Evolutionary conservation across 306 rosid species (phyloP).

Genomic region (Rosa multiflora): DNA sequence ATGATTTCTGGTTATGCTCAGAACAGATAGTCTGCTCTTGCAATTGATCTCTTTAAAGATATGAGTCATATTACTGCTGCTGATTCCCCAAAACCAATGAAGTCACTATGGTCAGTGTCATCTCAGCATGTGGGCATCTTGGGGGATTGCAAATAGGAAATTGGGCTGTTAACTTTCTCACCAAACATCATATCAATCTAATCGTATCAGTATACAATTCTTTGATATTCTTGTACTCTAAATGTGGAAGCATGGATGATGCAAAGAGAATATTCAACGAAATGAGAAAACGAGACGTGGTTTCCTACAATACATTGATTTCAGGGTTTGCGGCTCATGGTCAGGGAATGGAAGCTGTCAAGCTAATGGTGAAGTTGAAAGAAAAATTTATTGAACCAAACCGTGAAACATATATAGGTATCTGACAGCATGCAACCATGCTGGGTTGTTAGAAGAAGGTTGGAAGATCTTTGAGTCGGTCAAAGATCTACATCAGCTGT

Average conservation of each 20-base stretch:
- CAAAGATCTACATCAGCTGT: no score
- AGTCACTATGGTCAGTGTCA: constrained; percentile 64
- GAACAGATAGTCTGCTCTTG: constrained; percentile 53
- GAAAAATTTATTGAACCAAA: no score
- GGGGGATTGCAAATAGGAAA: constrained; percentile 46
- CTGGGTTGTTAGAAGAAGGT: no score
- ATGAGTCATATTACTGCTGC: constrained; percentile 27
- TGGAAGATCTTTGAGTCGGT: no score
- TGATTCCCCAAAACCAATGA: constrained; percentile 50
- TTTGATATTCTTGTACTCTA: constrained; percentile 62
- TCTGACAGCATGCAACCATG: no score
- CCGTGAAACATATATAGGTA: no score
- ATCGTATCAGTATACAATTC: constrained; percentile 55
- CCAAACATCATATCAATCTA: constrained; percentile 43
- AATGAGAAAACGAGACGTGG: no score
- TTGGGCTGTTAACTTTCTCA: constrained; percentile 49
- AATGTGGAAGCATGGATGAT: constrained; percentile 60
- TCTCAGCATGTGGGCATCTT: constrained; percentile 74
- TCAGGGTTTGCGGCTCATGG: no score
- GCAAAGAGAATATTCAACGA: constrained; percentile 44
- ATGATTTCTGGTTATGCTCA: constrained; percentile 52
- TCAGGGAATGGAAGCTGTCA: no score
- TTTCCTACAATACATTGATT: no score
- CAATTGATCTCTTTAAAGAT: constrained; percentile 56
- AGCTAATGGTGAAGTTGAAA: no score